Evolutionary conservation across 1,284 basidiomycete species (phyloP).

Genomic region (Ceratobasidium sp.): DNA sequence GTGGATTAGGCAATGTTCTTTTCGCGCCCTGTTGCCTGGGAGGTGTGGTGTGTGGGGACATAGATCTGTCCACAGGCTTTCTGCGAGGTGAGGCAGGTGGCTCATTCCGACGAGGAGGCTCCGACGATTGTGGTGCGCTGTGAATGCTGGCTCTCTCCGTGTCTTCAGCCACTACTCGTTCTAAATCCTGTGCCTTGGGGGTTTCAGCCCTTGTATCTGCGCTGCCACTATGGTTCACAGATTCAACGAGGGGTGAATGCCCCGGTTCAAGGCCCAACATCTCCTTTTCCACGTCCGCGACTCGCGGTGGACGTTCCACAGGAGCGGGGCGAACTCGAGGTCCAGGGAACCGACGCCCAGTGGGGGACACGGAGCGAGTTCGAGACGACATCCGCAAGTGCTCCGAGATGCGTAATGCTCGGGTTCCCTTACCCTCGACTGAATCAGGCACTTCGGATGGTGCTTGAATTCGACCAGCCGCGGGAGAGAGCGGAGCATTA

Average conservation of each 20-base stretch:
- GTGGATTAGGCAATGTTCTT: neutral
- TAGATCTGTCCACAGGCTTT: neutral
- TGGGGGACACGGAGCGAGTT: slow-evolving; percentile 66
- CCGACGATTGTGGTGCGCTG: neutral
- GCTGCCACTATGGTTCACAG: slow-evolving; percentile 22
- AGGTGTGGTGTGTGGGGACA: too few relatives aligned
- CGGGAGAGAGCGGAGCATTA: slow-evolving; percentile 4
- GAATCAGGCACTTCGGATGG: slow-evolving; percentile 47
- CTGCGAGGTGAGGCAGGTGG: neutral
- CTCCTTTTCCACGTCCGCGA: slow-evolving; percentile 33
- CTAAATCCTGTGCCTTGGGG: slow-evolving; percentile 28
- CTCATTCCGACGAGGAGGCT: neutral
- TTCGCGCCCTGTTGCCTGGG: neutral
- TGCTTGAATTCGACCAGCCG: slow-evolving; percentile 41
- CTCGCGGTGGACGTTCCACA: slow-evolving; percentile 16
- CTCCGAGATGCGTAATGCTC: slow-evolving; percentile 62
- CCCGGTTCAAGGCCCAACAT: slow-evolving; percentile 27
- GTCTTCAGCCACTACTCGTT: neutral
- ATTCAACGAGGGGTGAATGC: slow-evolving; percentile 11
- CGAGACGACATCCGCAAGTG: slow-evolving; percentile 65
- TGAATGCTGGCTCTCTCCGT: neutral
- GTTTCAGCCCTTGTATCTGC: neutral
- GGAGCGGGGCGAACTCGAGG: slow-evolving; percentile 39
- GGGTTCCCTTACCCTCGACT: slow-evolving; percentile 66
- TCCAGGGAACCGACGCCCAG: slow-evolving; percentile 51